Base-by-base conservation (phyloP, 306 rosid genomes). In the Quercus engelmannii region DNA sequence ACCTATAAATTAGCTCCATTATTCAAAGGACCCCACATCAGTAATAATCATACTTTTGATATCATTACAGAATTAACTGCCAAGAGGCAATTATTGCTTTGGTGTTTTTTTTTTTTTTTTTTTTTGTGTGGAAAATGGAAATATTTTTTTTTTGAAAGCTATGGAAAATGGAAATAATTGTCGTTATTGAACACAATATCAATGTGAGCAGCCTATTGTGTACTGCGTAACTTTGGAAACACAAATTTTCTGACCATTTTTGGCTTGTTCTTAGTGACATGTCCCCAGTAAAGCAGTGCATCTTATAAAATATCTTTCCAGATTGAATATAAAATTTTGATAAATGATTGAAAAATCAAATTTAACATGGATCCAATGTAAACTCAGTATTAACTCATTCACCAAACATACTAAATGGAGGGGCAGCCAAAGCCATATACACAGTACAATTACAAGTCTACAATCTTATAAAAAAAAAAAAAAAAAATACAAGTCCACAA, bases 241-340 rank as follows among this genome's bases (percentile, higher is more conserved):
- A 77, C 76, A 80, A 71, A 69, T 28, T 67, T 72, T 76, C 85
- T 61, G 80, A 56, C 78, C 80, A 68, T 11, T 71, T 57, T 84
- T 75, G 79, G 59, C 69, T 52, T 68, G 69, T 84, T 31, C 73
- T 74, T 33, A 41, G 15, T 76, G 55, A 64, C 1, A 74, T 80
- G 71, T 58, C 80, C 71, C 69, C 23, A 2, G 3, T 30, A 10
- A 49, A 49, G 54, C 14, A 8, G 56, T 76, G 52, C 49, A 41
- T 1, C 54, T 10, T 17, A 18, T 0, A 21, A 4, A 46, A 70
- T 64, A 30, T 76, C 61, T 55, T 0, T 10, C 10, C 23, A 35
- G 23, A 51, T 76, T 54, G 12, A 7, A 41, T 0, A 41, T 41
- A 2, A 8, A 41, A 41, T 41, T 41, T 41, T 41, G 46, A 38